Evolutionary conservation across 805 yeast species (phyloP), one percentile per base, ranked within the genome.

Genomic region (Metschnikowia aberdeeniae): DNA sequence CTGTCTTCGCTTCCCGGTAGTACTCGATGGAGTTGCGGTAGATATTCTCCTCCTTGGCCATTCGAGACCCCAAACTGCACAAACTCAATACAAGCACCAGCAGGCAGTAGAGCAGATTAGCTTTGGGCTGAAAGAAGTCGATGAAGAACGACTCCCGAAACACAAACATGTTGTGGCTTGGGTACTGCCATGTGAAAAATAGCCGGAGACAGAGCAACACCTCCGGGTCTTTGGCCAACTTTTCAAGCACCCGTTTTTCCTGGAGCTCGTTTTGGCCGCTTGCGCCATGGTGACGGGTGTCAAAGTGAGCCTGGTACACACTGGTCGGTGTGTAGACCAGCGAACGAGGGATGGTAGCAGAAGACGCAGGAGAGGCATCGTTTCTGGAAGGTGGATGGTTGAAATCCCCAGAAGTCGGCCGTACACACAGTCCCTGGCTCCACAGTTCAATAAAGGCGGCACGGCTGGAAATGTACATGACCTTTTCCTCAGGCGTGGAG

Each of bases 111-210:
- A 75, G 66, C 35, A 75, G 68, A 49, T 72, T 67, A 14, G 72
- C 67, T 17, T 72, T 73, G 26, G 83, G 82, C 54, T 77, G 72
- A 59, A 80, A 80, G 57, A 81, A 80, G 44, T 82, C 86, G 41
- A 70, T 68, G 26, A 81, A 61, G 54, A 81, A 81, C 12, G 82
- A 78, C 51, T 81, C 87, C 47, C 86, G 64, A 55, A 77, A 81
- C n/a, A 81, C 71, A 53, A 80, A 81, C 65, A 77, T 72, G 54
- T 78, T 78, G 51, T 78, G 73, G 49, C 81, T 86, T 3, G 86
- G 86, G 51, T 81, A 81, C 49, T 78, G 75, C 82, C 84, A 80
- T n/a, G 72, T 73, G 58, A 80, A 81, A 57, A 81, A 72, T n/a
- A 70, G 58, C 52, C 67, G 62, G 30, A 69, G 45, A 51, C 74